These are phyloP conservation scores for Debaryomyces nepalensis DNA, from an alignment of 1,139 yeast genomes.

Conservation along the genomic window DNA sequence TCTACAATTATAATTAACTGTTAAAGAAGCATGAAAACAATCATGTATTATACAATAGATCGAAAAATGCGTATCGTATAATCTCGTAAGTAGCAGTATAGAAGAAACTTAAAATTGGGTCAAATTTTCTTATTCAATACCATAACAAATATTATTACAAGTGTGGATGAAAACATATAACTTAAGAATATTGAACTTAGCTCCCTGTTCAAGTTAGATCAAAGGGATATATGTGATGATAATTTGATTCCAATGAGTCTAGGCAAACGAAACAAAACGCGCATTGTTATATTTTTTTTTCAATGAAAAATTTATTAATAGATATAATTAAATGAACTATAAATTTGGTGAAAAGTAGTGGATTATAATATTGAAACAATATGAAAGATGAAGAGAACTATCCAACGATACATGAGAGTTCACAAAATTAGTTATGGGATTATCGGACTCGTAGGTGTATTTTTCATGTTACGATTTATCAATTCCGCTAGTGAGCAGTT, in stretches of 20 bases:
- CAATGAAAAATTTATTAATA: neutral
- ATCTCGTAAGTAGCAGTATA: conserved; percentile 4
- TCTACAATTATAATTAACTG: neutral
- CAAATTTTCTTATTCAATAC: neutral
- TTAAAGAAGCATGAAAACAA: neutral
- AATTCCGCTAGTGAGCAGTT: neutral
- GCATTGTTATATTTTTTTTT: neutral
- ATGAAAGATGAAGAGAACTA: neutral
- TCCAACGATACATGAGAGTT: neutral
- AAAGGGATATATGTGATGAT: no score
- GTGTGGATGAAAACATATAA: no score
- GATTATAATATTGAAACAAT: neutral
- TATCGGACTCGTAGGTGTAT: neutral
- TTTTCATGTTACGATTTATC: neutral
- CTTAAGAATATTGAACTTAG: neutral
- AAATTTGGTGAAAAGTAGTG: neutral
- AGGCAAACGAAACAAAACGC: neutral
- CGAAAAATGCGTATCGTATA: conserved; percentile 1
- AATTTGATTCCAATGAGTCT: neutral
- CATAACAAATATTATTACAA: no score
- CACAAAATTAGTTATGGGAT: neutral
- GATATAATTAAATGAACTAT: neutral
- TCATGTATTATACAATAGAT: neutral
- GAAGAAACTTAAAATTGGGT: neutral
- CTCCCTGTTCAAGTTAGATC: no score